Evolutionary conservation across 2,329 filamentous ascomycete species (phyloP), one percentile per base, ranked within the genome.

Genomic region (Aspergillus tamarii): DNA sequence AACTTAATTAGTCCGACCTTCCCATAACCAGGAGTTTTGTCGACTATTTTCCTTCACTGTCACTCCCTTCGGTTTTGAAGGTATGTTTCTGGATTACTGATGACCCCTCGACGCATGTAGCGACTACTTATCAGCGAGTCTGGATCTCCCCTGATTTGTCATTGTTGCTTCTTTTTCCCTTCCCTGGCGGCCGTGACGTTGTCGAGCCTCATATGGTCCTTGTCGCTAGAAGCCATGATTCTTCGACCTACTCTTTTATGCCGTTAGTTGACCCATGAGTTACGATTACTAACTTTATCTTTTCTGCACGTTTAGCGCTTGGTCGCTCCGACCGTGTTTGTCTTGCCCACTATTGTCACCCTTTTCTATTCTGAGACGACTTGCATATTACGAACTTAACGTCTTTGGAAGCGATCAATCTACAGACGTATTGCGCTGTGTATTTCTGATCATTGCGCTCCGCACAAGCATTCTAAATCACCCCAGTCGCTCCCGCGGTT

Each of bases 51-150:
- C 64, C 64, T 61, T 72, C 68, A 64, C 68, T 66, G 73, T 76
- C 73, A 69, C 66, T 76, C 74, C 65, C 73, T 76, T 66, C 58
- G 64, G 66, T 70, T 67, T 67, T 70, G 70, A 75, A 73, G 72
- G 75, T 77, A 73, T 62, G 73, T 64, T 52, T 53, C 41, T 39
- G 66, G n/a, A 23, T 36, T 46, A 45, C 56, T 54, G 32, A 53
- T 48, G 56, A 32, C 62, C 28, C 48, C 48, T 53, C 53, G 11
- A 41, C 53, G 11, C 16, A n/a, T 19, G 45, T n/a, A 21, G 16
- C 45, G 21, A 50, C 34, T 48, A 12, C 53, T 34, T 48, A 23
- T 34, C 52, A 26, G 16, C 46, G 19, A 23, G 8, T 16, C 28
- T 23, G 19, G 16, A 14, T 36, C 26, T 23, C 48, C 36, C 58